Evolutionary conservation across 768 basidiomycete genomes (phyloP).

Genomic region (Filobasidium wieringae): DNA sequence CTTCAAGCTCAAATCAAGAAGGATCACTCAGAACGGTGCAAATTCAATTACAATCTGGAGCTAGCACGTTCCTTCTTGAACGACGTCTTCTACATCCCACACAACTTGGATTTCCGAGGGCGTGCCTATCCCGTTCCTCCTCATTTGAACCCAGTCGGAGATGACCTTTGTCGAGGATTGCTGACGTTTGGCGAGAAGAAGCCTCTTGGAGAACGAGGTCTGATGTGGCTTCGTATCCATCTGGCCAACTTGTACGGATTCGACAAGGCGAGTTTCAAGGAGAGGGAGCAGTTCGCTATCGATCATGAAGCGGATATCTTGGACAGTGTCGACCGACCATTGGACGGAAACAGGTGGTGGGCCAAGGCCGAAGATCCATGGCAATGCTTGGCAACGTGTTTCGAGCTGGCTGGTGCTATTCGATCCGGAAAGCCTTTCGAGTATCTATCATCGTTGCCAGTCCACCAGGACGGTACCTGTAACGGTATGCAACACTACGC

Average conservation of each 20-base stretch:
- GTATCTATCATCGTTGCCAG: constrained; percentile 61
- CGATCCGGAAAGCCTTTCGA: constrained; percentile 53
- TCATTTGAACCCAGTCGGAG: constrained; percentile 87
- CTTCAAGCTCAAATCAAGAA: constrained; percentile 54
- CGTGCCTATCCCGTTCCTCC: constrained; percentile 94
- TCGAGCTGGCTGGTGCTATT: constrained; percentile 72
- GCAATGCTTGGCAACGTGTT: constrained; percentile 89
- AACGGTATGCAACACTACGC: constrained; percentile 99
- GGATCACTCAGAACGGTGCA: constrained; percentile 84
- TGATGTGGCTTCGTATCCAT: constrained; percentile 93
- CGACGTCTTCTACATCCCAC: constrained; percentile 81
- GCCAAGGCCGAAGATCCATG: constrained; percentile 82
- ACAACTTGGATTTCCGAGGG: constrained; percentile 95
- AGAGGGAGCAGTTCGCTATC: constrained; percentile 69
- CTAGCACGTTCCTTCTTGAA: constrained; percentile 83
- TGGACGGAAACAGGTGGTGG: constrained; percentile 76
- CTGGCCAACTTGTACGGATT: constrained; percentile 82
- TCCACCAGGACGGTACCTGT: constrained; percentile 97
- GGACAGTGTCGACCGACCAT: constrained; percentile 69
- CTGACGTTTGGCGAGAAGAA: constrained; percentile 69
- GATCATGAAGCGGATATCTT: constrained; percentile 62
- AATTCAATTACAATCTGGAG: constrained; percentile 90
- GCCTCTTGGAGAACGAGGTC: constrained; percentile 67
- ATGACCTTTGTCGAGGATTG: constrained; percentile 75
- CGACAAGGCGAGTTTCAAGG: constrained; percentile 89